A percentile compares a stretch with the other conserved stretches of the same genome.
Conservation (phyloP, 2,329 filamentous ascomycete genomes). For the Aureobasidium subglaciale region DNA sequence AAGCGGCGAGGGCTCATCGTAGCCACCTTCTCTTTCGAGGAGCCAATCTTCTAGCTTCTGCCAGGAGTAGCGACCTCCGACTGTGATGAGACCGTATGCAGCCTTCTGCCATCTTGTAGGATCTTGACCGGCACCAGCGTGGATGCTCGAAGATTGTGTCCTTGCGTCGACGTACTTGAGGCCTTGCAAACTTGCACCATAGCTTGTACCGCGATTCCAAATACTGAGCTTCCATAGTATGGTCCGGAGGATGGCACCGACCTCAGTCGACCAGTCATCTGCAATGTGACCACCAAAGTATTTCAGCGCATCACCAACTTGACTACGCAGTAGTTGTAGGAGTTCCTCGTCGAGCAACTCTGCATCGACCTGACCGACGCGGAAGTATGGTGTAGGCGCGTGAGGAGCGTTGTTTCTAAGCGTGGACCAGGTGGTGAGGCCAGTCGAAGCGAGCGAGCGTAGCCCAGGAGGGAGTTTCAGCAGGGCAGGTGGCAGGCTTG, state of each 20-base stretch:
- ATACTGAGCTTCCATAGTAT: slow-evolving; percentile 89
- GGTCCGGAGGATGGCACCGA: slow-evolving; percentile 67
- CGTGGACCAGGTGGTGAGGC: slow-evolving; percentile 19
- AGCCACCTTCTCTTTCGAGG: slow-evolving; percentile 66
- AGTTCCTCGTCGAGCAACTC: slow-evolving; percentile 93
- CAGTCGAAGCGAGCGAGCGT: slow-evolving; percentile 35
- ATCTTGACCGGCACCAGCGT: slow-evolving; percentile 34
- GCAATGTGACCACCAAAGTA: slow-evolving; percentile 73
- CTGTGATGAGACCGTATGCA: slow-evolving; percentile 75
- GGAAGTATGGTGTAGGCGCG: slow-evolving; percentile 76
- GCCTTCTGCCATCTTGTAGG: slow-evolving; percentile 79
- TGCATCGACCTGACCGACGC: slow-evolving; percentile 92
- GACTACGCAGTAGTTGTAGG: slow-evolving; percentile 72
- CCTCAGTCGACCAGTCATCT: slow-evolving; percentile 84
- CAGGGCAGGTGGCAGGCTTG: slow-evolving; percentile 21
- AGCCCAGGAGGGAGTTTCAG: slow-evolving; percentile 48
- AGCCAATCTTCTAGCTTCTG: slow-evolving; percentile 86
- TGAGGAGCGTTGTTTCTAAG: slow-evolving; percentile 68
- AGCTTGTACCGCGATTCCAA: slow-evolving; percentile 94
- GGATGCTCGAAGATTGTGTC: neutral
- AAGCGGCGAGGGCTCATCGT: slow-evolving; percentile 49
- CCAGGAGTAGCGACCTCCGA: slow-evolving; percentile 86
- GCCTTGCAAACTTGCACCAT: slow-evolving; percentile 88
- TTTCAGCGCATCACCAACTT: slow-evolving; percentile 81
- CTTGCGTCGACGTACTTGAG: slow-evolving; percentile 77